Evolutionary conservation across 305 asterid species (phyloP).

Genomic region (Fraxinus nigra): DNA sequence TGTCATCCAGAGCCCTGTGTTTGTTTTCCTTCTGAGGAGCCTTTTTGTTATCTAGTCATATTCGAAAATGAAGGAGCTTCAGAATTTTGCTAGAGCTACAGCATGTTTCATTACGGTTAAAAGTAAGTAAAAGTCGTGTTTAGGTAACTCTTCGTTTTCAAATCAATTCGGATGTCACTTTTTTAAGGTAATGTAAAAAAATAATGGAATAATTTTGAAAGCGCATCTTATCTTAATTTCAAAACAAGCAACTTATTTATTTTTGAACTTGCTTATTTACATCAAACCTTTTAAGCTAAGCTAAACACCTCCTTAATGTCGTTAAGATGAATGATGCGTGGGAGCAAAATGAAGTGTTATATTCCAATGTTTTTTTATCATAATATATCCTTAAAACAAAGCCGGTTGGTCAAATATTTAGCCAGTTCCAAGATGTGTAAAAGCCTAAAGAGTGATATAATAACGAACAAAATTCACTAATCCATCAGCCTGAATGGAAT

Average conservation of each 20-base stretch:
- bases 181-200: neutral
- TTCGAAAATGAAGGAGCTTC: neutral
- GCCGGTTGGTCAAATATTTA: neutral
- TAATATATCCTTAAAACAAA: neutral
- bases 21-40: slow-evolving; percentile 80
- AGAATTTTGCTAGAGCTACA: neutral
- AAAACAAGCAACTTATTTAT: neutral
- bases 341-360: neutral
- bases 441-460: neutral
- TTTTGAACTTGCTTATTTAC: neutral
- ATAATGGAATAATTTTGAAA: neutral
- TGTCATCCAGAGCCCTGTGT: slow-evolving; percentile 97
- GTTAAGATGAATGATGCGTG: neutral
- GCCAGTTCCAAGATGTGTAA: neutral
- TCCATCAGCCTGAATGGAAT: slow-evolving; percentile 14
- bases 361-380: neutral
- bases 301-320: neutral
- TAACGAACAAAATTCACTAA: neutral
- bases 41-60: slow-evolving; percentile 50
- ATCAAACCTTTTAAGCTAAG: neutral
- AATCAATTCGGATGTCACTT: neutral
- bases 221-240: neutral
- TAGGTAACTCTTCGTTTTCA: neutral
- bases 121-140: neutral
- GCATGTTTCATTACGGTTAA: neutral